Percentiles rank a stretch among this genome's conserved stretches.
Evolutionary conservation across 2,329 filamentous ascomycete species (phyloP).

Genomic region (Fusarium udum): DNA sequence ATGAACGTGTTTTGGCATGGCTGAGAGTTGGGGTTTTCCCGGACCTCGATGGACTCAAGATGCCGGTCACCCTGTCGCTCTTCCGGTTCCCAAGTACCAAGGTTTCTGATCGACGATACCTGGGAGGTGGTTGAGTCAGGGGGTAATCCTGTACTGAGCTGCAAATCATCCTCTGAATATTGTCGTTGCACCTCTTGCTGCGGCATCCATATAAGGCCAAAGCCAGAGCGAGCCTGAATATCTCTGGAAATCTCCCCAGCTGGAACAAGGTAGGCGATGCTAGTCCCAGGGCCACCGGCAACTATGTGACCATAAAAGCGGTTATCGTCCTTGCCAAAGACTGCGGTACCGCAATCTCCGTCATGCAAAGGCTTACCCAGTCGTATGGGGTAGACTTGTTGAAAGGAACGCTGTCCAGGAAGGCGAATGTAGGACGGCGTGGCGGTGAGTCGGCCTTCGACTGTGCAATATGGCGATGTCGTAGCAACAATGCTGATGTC

Average conservation of each 20-base stretch:
- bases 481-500: background rate
- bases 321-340: fast-evolving
- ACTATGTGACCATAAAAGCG: background rate
- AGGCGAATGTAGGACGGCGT: background rate
- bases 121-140: fast-evolving
- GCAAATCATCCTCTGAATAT: fast-evolving
- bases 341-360: background rate
- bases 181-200: fast-evolving
- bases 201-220: fast-evolving
- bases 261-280: fast-evolving
- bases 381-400: fast-evolving
- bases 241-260: fast-evolving
- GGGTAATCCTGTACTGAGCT: fast-evolving
- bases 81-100: fast-evolving
- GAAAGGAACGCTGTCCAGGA: fast-evolving
- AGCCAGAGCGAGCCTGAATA: fast-evolving
- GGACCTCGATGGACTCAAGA: fast-evolving
- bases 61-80: background rate
- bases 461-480: fast-evolving
- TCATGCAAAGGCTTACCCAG: fast-evolving
- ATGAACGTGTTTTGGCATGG: background rate
- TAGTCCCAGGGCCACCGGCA: background rate
- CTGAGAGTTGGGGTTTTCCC: background rate
- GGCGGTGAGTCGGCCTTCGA: fast-evolving
- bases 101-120: fast-evolving